These are phyloP conservation scores for Fusarium sp. DNA, from an alignment of 2,329 filamentous ascomycete species.

Conservation along the genomic window DNA sequence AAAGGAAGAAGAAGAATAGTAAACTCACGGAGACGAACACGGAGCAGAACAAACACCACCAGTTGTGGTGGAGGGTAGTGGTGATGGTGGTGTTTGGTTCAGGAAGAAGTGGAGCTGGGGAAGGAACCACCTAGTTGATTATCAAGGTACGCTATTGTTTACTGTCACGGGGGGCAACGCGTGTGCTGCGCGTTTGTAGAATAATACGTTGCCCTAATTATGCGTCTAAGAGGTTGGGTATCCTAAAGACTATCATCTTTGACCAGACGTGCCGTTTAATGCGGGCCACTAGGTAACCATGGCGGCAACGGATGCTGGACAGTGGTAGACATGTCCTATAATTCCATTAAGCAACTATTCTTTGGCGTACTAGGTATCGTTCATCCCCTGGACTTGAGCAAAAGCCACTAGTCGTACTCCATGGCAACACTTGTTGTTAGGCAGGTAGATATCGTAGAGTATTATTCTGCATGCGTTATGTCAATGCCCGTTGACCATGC, in stretches of 20 bases:
- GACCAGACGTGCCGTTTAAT: slow-evolving; percentile 10
- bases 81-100: not conserved
- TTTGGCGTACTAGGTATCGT: not conserved
- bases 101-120: not conserved
- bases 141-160: not conserved
- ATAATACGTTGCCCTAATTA: not conserved
- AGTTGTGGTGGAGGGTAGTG: not conserved
- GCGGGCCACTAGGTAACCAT: slow-evolving; percentile 8
- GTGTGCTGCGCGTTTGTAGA: not conserved
- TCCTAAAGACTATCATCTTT: slow-evolving; percentile 4
- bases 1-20: not conserved
- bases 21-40: not conserved
- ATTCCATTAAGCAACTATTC: not conserved
- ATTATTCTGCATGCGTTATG: not conserved
- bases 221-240: slow-evolving; percentile 9
- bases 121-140: not conserved
- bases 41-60: not conserved
- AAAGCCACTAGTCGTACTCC: not conserved
- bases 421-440: not conserved
- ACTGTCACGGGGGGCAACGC: not conserved
- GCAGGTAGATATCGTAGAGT: not conserved
- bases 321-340: not conserved
- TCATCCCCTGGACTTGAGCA: not conserved
- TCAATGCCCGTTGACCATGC: not conserved
- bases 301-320: not conserved